Evolutionary conservation across 768 basidiomycete genomes (phyloP), one percentile per base, ranked within the genome.

Genomic region (Lentinula guzmanii): DNA sequence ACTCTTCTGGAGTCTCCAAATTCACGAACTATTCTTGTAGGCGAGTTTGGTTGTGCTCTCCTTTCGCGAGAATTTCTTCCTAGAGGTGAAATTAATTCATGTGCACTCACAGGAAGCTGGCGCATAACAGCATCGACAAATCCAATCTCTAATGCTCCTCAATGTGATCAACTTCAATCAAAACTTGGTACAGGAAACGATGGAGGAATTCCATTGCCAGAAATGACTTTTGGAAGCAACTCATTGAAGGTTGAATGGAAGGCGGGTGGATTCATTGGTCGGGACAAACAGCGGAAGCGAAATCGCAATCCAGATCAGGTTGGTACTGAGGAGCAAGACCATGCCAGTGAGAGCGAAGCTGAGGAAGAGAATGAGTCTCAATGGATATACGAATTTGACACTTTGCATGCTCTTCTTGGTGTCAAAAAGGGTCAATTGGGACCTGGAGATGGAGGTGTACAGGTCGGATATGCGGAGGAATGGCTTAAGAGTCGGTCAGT

Each of bases 211-310:
- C 91, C 96, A 0, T 73, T 96, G 1, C 97, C 97, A 2, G 97
- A 99, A 71, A 98, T 98, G 93, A 94, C 91, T 0, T 98, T 98
- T 68, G 95, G 94, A 5, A 85, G 82, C 72, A 98, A 98, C 72
- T 71, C 70, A 15, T 79, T 99, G 8, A 75, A 78, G 3, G 74
- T 98, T 28, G 77, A 80, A 35, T 92, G 98, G 66, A 75, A 70
- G 28, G 72, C 83, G 0, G 85, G 82, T 7, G 85, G 84, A n/a
- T 52, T 52, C n/a, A 33, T 52, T 24, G 21, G n/a, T 11, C 45
- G 8, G 45, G 45, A 46, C 18, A 46, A 24, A 24, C 45, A n/a
- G 2, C 45, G 21, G n/a, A 46, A 46, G 11, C 45, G 45, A 46
- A 46, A 46, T 8, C 45, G 21, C 18, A 24, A 21, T 21, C 45